Evolutionary conservation across 805 yeast genomes (phyloP), one percentile per base, ranked within the genome.

Genomic region (Jamesozyma piceae): DNA sequence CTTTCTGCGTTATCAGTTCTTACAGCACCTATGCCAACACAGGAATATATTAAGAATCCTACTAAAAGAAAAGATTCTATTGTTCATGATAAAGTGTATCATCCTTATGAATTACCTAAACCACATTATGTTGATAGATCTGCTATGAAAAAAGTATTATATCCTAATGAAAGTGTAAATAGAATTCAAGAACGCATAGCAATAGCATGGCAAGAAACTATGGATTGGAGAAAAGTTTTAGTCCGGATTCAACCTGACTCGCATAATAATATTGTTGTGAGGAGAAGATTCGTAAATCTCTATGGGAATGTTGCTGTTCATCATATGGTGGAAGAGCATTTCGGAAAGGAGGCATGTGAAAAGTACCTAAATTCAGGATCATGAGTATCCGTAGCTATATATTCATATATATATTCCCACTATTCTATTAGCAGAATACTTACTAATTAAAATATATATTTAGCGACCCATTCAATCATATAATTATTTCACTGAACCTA

Each of bases 271-370:
- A 87, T 90, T 31, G 71, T 84, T 20, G 97, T 89, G 1, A 69
- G 97, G 48, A 71, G 97, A 51, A 65, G 83, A 45, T 90, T 84
- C 67, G 44, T 47, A 3, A 90, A 90, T 63, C 92, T 96, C 0
- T 89, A 82, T 63, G 98, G 98, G 2, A 87, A 96, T 92, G 86
- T 84, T 1, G 95, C 87, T 0, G 71, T 90, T n/a, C 82, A 80
- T 35, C 95, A 90, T 60, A 54, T 89, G 50, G 84, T 82, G 1
- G 68, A 74, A 14, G 73, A 75, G 42, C 72, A 68, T 50, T 67
- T 68, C 44, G 65, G 65, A 11, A 37, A 30, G 4, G 53, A 47
- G 15, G 57, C 58, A 2, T 45, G 55, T 42, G 35, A 44, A 34
- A 39, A 40, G 30, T 48, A 46, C 20, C 45, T 50, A 4, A n/a